Evolutionary conservation across 129 eudicot species (phyloP).

Genomic region (Pittosporum tobira): DNA sequence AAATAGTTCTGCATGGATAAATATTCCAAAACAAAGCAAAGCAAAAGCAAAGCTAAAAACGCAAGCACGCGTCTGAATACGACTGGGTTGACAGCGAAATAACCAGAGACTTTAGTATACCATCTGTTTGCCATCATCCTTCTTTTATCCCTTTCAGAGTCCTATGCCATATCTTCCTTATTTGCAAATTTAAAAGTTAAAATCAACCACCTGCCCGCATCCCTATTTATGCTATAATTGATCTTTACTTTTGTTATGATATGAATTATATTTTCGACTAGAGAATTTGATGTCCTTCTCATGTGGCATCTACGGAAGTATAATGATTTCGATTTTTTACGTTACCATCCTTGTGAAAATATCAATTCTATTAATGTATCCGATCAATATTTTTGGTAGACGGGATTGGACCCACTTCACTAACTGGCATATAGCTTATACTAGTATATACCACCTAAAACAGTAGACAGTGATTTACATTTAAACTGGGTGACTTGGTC

Average conservation of each 20-base stretch:
- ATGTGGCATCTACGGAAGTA: too few relatives aligned
- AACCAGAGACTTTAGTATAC: not conserved
- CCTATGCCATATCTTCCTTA: not conserved
- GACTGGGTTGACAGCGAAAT: not conserved
- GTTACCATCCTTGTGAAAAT: too few relatives aligned
- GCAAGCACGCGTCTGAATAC: not conserved
- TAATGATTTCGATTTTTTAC: not conserved
- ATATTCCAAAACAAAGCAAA: not conserved
- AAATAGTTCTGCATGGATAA: not conserved
- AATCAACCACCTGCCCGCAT: not conserved
- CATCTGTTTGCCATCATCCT: not conserved
- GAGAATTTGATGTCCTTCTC: too few relatives aligned
- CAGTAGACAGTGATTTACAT: slow-evolving; percentile 21
- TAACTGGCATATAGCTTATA: not conserved
- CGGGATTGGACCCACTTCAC: not conserved
- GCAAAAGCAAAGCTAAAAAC: not conserved
- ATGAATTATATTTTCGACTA: too few relatives aligned
- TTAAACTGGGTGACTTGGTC: slow-evolving; percentile 57
- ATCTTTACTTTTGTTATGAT: not conserved
- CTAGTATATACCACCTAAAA: slow-evolving; percentile 19
- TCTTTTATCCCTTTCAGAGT: not conserved
- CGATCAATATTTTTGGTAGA: not conserved
- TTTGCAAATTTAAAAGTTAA: not conserved
- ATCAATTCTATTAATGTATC: too few relatives aligned
- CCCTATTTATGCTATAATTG: not conserved